Base-by-base conservation (phyloP, 306 rosid species). In the Ochetophila trinervis region DNA sequence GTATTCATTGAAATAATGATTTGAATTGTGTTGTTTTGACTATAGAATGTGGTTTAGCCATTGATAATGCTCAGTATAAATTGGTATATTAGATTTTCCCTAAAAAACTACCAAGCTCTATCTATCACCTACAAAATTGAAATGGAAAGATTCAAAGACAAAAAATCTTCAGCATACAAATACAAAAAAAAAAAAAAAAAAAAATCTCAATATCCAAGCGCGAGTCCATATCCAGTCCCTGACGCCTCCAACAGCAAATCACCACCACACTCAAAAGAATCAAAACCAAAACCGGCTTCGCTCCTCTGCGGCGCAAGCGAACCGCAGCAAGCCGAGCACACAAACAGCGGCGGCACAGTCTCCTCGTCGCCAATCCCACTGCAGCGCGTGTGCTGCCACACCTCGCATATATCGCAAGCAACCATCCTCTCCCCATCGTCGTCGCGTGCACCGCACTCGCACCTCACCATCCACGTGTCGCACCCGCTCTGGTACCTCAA, bases 371-470 rank as follows among this genome's bases (percentile, higher is more conserved):
- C 88, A 16, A 87, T 83, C 23, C 96, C 86, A 70, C 79, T 68
- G 58, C 96, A 89, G 17, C 91, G 76, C 16, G 90, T 89, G 74
- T 89, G 93, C 77, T 87, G 90, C 98, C 98, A 91, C 23, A 87
- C 88, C 69, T 87, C 92, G 49, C 98, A 91, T 50, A 89, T 83
- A 60, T 89, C 96, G 35, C 98, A 91, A 8, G 90, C 82, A 63
- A 91, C 92, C 96, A 91, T 91, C 60, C 95, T 82, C 76, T 91
- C 96, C 4, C 98, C 98, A 51, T 89, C 96, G 61, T 91, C 98
- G 56, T 87, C 96, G 15, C 73, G 74, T 5, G 98, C 95, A 8
- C 98, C 98, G 60, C 98, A 91, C 24, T 74, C 90, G 62, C 98
- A 89, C 27, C 76, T 74, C 76, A 89, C 98, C 77, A 72, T 79